These are phyloP conservation scores for Pisolithus albus DNA, from an alignment of 768 basidiomycete genomes.

Conservation along the genomic window DNA sequence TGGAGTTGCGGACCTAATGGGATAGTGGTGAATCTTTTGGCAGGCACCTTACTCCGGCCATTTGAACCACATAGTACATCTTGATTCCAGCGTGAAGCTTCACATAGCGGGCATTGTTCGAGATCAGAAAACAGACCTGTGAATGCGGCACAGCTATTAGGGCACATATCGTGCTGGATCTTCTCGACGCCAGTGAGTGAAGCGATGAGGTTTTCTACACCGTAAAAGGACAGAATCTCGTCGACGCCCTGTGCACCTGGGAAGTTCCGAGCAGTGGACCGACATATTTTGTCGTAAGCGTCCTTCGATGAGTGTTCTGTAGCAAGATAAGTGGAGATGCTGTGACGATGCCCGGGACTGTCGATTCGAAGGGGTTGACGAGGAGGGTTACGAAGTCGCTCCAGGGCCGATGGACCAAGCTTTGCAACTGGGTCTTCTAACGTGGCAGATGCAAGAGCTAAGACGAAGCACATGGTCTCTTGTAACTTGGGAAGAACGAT, in stretches of 20 bases:
- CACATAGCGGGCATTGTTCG: slow-evolving; percentile 20
- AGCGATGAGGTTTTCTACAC: slow-evolving; percentile 6
- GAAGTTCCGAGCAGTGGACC: neutral
- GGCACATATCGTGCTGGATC: slow-evolving; percentile 6
- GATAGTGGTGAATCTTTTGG: slow-evolving; percentile 9
- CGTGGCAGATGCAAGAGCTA: neutral
- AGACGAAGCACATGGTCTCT: neutral
- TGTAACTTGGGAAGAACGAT: neutral
- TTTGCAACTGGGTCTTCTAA: neutral
- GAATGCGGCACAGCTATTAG: slow-evolving; percentile 17
- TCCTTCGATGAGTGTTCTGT: slow-evolving; percentile 1
- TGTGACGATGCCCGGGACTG: neutral
- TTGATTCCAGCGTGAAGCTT: slow-evolving; percentile 14
- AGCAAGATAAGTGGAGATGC: slow-evolving; percentile 5
- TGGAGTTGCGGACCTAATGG: slow-evolving; percentile 23
- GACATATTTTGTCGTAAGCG: slow-evolving; percentile 3
- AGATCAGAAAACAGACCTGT: slow-evolving; percentile 13
- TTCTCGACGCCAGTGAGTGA: slow-evolving; percentile 1
- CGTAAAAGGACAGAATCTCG: slow-evolving; percentile 8
- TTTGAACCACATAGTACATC: neutral
- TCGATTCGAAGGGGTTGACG: neutral
- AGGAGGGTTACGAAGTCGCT: neutral
- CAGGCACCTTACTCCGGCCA: slow-evolving; percentile 4
- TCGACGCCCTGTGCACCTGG: slow-evolving; percentile 2
- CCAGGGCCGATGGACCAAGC: neutral